A percentile compares a stretch with the other conserved stretches of the same genome.
These are phyloP conservation scores for Fomitopsis schrenkii DNA, from an alignment of 1,284 basidiomycete genomes.

Conservation along the genomic window DNA sequence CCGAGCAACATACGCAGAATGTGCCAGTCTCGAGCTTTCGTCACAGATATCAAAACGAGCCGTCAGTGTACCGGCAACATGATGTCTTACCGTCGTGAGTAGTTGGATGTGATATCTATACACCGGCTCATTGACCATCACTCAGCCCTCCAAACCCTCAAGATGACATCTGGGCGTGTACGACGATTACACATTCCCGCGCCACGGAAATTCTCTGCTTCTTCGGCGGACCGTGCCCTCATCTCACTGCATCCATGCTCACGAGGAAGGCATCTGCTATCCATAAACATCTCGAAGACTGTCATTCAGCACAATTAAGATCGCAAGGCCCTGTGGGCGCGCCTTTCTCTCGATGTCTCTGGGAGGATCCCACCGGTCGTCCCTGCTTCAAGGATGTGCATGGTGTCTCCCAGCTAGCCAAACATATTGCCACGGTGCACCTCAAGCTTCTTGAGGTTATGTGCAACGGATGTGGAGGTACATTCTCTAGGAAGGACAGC, in stretches of 20 bases:
- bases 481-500: background rate
- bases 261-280: too few relatives aligned
- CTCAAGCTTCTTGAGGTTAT: background rate
- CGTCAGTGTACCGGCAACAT: too few relatives aligned
- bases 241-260: background rate
- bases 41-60: too few relatives aligned
- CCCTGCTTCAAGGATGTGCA: background rate
- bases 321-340: background rate
- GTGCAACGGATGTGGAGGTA: background rate
- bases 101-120: too few relatives aligned
- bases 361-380: background rate
- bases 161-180: too few relatives aligned
- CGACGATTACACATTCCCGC: too few relatives aligned
- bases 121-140: too few relatives aligned
- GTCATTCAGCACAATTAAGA: background rate
- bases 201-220: background rate
- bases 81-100: too few relatives aligned
- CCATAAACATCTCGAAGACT: background rate
- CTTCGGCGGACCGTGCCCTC: background rate
- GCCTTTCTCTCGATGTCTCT: background rate
- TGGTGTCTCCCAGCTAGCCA: background rate
- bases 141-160: too few relatives aligned
- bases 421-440: background rate
- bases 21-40: too few relatives aligned
- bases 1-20: too few relatives aligned